Evolutionary conservation across 768 basidiomycete genomes (phyloP).

Genomic region (Russula brevipes): DNA sequence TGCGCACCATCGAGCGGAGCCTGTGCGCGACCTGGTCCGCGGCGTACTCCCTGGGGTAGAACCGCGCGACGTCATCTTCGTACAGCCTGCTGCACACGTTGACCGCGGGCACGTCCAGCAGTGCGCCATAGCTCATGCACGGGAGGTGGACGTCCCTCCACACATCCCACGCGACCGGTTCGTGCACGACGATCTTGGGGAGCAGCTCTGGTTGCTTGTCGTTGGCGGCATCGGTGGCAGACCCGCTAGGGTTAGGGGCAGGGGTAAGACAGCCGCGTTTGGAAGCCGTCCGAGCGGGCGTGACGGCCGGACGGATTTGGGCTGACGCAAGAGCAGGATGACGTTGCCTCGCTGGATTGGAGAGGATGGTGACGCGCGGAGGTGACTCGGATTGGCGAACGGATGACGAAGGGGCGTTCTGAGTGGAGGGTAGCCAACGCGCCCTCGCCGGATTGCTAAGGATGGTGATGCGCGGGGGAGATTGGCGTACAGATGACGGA

Average conservation of each 20-base stretch:
- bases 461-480: background rate
- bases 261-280: background rate
- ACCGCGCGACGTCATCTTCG: background rate
- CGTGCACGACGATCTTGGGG: background rate
- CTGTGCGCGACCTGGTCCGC: background rate
- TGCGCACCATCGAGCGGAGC: background rate
- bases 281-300: background rate
- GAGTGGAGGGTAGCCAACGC: background rate
- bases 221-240: background rate
- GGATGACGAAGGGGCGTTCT: background rate
- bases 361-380: background rate
- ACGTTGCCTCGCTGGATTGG: background rate
- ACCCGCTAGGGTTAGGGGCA: background rate
- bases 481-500: background rate
- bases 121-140: background rate
- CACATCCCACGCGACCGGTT: background rate
- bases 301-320: background rate
- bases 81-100: background rate
- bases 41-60: background rate
- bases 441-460: background rate
- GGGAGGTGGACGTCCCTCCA: constrained; percentile 9
- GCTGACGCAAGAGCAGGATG: background rate
- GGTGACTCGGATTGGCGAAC: background rate
- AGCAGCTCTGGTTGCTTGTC: background rate
- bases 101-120: constrained; percentile 2